Conservation (phyloP, 805 yeast species). For the Clavispora phyllophila region DNA sequence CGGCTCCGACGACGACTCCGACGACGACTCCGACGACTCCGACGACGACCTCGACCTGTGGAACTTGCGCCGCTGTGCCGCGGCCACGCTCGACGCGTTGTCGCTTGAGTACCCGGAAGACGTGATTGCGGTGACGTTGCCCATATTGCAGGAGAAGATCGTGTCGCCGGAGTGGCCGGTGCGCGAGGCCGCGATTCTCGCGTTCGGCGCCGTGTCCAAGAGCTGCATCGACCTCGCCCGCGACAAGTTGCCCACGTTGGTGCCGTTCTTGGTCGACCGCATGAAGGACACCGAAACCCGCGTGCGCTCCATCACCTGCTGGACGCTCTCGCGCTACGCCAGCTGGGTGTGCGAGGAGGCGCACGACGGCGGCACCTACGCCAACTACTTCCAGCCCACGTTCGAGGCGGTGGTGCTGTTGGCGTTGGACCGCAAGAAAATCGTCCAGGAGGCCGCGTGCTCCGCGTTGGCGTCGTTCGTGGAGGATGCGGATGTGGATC, state of each 20-base stretch:
- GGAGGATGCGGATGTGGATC: constrained; percentile 62
- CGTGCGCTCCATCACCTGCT: constrained; percentile 89
- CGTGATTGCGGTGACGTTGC: constrained; percentile 64
- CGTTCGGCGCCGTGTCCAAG: constrained; percentile 91
- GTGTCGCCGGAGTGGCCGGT: constrained; percentile 76
- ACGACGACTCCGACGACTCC: constrained; percentile 69
- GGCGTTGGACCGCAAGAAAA: constrained; percentile 77
- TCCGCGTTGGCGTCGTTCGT: constrained; percentile 79
- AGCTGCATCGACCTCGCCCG: constrained; percentile 73
- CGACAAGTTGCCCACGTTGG: constrained; percentile 69
- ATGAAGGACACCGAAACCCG: constrained; percentile 72
- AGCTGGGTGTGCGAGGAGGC: constrained; percentile 77
- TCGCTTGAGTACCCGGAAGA: constrained; percentile 64
- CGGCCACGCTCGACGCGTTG: constrained; percentile 83
- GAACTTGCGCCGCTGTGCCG: constrained; percentile 91
- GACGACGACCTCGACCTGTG: constrained; percentile 69
- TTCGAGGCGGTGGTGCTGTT: constrained; percentile 71
- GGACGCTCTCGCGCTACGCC: constrained; percentile 88
- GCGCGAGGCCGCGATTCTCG: constrained; percentile 89
- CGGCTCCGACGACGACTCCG: constrained; percentile 47
- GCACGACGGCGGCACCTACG: constrained; percentile 52
- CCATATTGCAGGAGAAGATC: constrained; percentile 68
- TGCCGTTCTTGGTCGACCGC: constrained; percentile 81
- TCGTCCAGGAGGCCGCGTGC: constrained; percentile 94
- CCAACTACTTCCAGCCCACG: constrained; percentile 70